These are phyloP conservation scores for Polyporus arcularius DNA, from an alignment of 768 basidiomycete genomes.

Conservation along the genomic window DNA sequence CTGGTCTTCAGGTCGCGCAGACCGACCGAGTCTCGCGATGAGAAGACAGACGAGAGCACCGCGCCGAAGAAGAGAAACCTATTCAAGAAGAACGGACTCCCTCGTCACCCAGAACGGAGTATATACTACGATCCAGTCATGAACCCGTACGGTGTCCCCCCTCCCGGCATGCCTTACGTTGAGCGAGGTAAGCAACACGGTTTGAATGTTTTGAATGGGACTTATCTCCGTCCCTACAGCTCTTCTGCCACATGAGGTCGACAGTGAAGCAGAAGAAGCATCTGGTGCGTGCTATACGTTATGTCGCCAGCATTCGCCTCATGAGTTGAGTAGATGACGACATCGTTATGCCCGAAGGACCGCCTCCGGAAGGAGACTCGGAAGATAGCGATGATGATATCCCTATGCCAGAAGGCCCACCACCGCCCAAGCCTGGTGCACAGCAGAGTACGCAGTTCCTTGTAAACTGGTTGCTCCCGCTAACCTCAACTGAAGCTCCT, in stretches of 20 bases:
- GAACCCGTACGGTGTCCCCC: conserved; percentile 92
- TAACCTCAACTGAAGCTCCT: background rate
- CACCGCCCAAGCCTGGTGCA: conserved; percentile 35
- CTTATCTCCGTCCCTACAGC: conserved; percentile 40
- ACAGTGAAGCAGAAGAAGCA: conserved; percentile 61
- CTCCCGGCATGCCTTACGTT: conserved; percentile 95
- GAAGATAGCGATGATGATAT: conserved; percentile 80
- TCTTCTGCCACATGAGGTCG: conserved; percentile 59
- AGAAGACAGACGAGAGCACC: conserved; percentile 43
- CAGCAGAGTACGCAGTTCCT: conserved; percentile 9
- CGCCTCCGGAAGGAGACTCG: conserved; percentile 56
- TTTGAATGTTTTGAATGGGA: background rate
- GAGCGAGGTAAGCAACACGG: conserved; percentile 65
- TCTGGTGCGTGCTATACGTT: conserved; percentile 27
- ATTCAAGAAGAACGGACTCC: conserved; percentile 83
- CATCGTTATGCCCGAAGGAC: conserved; percentile 64
- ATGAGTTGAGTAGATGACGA: conserved; percentile 49
- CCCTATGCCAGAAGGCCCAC: conserved; percentile 84
- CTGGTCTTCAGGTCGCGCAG: conserved; percentile 72
- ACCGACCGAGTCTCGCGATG: conserved; percentile 40
- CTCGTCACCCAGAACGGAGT: conserved; percentile 88
- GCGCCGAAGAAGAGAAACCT: conserved; percentile 56
- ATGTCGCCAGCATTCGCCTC: background rate
- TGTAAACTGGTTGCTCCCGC: background rate
- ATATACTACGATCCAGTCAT: conserved; percentile 91